Percentiles rank a stretch among this genome's conserved stretches.
phyloP scores from a whole-genome alignment of 192 early-diverging fungal genomes.

The Backusella psychrophila region DNA sequence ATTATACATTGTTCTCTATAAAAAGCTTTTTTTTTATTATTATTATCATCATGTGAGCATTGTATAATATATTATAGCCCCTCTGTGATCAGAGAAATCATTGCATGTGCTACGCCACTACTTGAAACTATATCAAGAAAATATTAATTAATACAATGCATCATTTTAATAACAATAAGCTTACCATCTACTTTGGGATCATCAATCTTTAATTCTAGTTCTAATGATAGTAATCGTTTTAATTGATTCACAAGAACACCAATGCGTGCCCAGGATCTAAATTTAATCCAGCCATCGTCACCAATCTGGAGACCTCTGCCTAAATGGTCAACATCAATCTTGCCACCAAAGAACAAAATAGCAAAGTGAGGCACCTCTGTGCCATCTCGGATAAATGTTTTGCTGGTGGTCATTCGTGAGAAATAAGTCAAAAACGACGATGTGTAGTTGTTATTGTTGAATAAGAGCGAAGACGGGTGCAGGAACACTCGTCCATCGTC shows the following conservation, averaged over 20 bases:
- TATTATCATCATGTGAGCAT: background rate
- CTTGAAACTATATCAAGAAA: slow-evolving; percentile 9
- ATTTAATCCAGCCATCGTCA: slow-evolving; percentile 50
- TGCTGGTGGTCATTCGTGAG: slow-evolving; percentile 60
- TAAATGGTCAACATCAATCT: slow-evolving; percentile 67
- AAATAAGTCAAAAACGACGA: slow-evolving; percentile 72
- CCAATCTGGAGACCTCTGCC: slow-evolving; percentile 64
- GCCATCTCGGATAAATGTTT: slow-evolving; percentile 66
- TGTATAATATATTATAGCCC: background rate
- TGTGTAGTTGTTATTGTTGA: slow-evolving; percentile 55
- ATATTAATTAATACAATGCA: background rate
- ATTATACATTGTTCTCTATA: background rate
- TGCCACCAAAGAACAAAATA: slow-evolving; percentile 81
- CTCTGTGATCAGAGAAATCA: slow-evolving; percentile 20
- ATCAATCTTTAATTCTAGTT: slow-evolving; percentile 70
- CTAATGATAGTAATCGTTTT: slow-evolving; percentile 64
- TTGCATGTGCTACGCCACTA: slow-evolving; percentile 25
- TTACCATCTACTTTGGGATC: slow-evolving; percentile 56
- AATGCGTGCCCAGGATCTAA: slow-evolving; percentile 73
- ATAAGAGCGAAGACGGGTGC: slow-evolving; percentile 81
- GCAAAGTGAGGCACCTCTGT: slow-evolving; percentile 63
- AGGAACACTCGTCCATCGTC: slow-evolving; percentile 74
- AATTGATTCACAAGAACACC: slow-evolving; percentile 78
- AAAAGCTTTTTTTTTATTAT: background rate
- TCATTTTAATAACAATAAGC: background rate